These are phyloP conservation scores for Rutidosis leptorrhynchoides DNA, from an alignment of 129 eudicot genomes.

Conservation along the genomic window DNA sequence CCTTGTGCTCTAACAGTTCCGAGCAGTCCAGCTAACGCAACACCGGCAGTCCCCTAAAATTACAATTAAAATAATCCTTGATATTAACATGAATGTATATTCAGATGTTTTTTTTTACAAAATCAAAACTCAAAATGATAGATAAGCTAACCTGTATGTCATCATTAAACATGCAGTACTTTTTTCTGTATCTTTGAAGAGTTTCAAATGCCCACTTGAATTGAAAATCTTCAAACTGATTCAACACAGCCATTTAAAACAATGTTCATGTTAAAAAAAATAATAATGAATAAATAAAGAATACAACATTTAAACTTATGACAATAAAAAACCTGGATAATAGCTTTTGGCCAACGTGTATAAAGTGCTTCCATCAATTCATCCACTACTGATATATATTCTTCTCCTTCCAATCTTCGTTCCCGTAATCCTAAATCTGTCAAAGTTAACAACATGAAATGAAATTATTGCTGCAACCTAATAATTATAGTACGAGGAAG, in stretches of 20 bases:
- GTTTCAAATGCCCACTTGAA: constrained; percentile 99
- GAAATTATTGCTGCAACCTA: constrained; percentile 13
- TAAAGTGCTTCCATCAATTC: constrained; percentile 97
- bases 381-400: constrained; percentile 78
- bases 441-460: constrained; percentile 23
- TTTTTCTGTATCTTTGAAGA: constrained; percentile 74
- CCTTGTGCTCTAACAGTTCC: constrained; percentile 96
- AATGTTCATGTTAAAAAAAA: not conserved
- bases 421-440: constrained; percentile 91
- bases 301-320: not conserved
- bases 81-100: not conserved
- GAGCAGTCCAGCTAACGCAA: constrained; percentile 90
- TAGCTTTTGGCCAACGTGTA: constrained; percentile 98
- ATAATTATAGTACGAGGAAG: not conserved
- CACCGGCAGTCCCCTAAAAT: constrained; percentile 96
- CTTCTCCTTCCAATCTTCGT: constrained; percentile 94
- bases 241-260: constrained; percentile 13
- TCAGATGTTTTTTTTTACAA: not conserved
- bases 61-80: constrained; percentile 16
- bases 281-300: too few relatives aligned
- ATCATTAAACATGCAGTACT: constrained; percentile 96
- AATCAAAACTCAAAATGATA: constrained; percentile 7
- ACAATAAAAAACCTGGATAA: constrained; percentile 68
- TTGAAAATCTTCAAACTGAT: constrained; percentile 97
- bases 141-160: constrained; percentile 74